Evolutionary conservation across 2,329 filamentous ascomycete genomes (phyloP), one percentile per base, ranked within the genome.

Genomic region (Trichoderma koningiopsis): DNA sequence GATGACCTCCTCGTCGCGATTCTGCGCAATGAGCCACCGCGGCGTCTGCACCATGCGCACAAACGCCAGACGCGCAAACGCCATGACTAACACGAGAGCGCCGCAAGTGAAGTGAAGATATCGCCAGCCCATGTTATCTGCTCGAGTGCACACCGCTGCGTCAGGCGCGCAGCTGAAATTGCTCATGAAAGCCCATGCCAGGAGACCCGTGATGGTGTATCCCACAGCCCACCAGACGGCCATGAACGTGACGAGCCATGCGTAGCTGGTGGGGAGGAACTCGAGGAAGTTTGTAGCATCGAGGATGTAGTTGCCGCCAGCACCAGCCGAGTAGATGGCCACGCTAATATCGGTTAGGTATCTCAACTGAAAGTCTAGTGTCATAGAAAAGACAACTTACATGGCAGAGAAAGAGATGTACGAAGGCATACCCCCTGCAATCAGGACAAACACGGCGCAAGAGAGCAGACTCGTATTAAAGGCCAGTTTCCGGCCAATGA

Each of bases 201-300:
- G 55, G 8, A 71, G 57, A 3, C 70, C 70, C 8, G 59, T 71
- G 47, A 69, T 43, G 7, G 57, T 69, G 31, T 71, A 71, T 27
- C 70, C 67, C 5, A 71, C 70, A 4, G 70, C 67, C 70, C 70
- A 71, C 60, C 67, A 69, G 11, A 71, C 37, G 13, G 67, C 70
- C 70, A 71, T 69, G 47, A 71, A 71, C 0, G 70, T 71, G 33
- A 71, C 70, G 55, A 71, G 61, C 70, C 70, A 71, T 7, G 60
- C 22, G 37, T 71, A 37, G 27, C 7, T 53, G 4, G 67, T 69
- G 5, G 70, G 70, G n/a, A 71, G 67, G 49, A 71, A 71, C 14
- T 71, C 67, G 22, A 71, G 43, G 10, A 71, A 62, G 14, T 66
- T 71, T 0, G 70, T 71, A 1, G 70, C 70, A 29, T 71, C 70